These are phyloP conservation scores for Ustilago xerochloae DNA, from an alignment of 1,284 basidiomycete species.

Conservation along the genomic window DNA sequence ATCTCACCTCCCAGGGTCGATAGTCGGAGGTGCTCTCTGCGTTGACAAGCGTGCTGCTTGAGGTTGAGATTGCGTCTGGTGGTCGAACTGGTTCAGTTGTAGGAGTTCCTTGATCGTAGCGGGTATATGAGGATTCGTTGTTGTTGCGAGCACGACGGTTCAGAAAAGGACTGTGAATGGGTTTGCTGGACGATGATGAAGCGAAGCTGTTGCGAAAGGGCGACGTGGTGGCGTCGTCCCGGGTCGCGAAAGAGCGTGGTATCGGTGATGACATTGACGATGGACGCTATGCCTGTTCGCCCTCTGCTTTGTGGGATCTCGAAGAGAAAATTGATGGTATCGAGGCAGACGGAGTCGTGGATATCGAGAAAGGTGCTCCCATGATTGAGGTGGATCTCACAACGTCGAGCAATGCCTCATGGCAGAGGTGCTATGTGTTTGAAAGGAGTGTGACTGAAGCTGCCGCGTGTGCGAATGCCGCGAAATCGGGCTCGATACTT, in stretches of 20 bases:
- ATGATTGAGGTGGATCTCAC: conserved; percentile 11
- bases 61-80: conserved; percentile 46
- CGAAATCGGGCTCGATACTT: background rate
- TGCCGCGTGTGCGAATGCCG: background rate
- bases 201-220: conserved; percentile 33
- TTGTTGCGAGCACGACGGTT: background rate
- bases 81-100: too few relatives aligned
- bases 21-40: conserved; percentile 35
- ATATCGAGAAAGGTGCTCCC: conserved; percentile 1
- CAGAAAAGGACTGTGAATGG: conserved; percentile 33
- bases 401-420: background rate
- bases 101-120: background rate
- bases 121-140: background rate
- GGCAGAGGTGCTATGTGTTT: too few relatives aligned
- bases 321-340: background rate
- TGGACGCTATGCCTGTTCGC: background rate
- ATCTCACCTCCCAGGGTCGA: conserved; percentile 38
- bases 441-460: too few relatives aligned
- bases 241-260: conserved; percentile 21
- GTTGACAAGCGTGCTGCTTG: conserved; percentile 51
- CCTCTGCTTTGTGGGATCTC: background rate
- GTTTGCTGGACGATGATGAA: conserved; percentile 23
- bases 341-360: background rate
- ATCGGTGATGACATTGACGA: conserved; percentile 29
- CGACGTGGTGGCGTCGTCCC: conserved; percentile 34